Conservation (phyloP, 148 eudicot genomes). For the Dianthus caryophyllus region DNA sequence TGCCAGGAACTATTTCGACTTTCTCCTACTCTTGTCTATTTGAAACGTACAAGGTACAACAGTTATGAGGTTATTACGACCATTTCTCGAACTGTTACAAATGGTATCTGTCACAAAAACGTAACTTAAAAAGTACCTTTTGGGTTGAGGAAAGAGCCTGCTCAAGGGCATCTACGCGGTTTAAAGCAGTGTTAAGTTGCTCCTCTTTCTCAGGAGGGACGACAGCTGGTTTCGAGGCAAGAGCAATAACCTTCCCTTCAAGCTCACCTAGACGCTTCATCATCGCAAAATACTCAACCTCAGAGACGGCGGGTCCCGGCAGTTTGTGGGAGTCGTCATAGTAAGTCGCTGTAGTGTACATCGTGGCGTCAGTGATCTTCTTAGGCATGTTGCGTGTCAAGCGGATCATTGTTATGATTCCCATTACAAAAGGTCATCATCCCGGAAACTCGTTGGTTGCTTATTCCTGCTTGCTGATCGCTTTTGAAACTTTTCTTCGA, state of each 20-base stretch:
- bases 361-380: constrained; percentile 59
- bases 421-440: constrained; percentile 75
- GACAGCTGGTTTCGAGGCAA: constrained; percentile 41
- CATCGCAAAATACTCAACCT: constrained; percentile 53
- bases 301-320: constrained; percentile 39
- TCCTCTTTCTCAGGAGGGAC: constrained; percentile 93
- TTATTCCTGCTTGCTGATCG: constrained; percentile 26
- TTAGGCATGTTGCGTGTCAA: constrained; percentile 72
- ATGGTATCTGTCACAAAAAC: too few species aligned
- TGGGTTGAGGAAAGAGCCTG: constrained; percentile 64
- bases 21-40: not conserved
- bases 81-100: too few species aligned
- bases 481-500: constrained; percentile 33
- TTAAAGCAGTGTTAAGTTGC: constrained; percentile 62
- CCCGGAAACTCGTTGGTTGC: constrained; percentile 53
- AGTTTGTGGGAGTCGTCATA: constrained; percentile 41
- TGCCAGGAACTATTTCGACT: too few species aligned
- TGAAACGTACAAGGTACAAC: too few species aligned
- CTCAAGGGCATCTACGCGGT: constrained; percentile 63
- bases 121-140: constrained; percentile 42
- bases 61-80: too few species aligned
- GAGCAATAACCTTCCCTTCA: constrained; percentile 69
- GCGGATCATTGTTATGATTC: constrained; percentile 68
- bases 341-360: constrained; percentile 45
- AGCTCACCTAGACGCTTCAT: constrained; percentile 80